These are phyloP conservation scores for Beauveria rudraprayagi DNA, from an alignment of 2,329 filamentous ascomycete species.

Conservation along the genomic window DNA sequence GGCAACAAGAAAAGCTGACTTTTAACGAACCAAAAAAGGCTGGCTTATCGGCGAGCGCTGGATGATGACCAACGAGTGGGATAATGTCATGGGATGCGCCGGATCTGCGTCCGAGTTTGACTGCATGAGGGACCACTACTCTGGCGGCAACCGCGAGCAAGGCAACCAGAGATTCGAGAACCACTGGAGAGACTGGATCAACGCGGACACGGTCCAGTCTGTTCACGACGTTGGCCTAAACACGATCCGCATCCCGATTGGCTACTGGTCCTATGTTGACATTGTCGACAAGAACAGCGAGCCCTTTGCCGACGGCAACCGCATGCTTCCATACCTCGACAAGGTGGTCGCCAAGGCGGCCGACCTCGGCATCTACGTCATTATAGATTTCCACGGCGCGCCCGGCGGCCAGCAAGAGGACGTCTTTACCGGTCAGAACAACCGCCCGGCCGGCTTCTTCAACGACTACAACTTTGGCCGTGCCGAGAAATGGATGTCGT, in stretches of 20 bases:
- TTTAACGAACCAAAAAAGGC: conserved; percentile 6
- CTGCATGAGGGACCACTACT: conserved; percentile 32
- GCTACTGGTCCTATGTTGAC: conserved; percentile 44
- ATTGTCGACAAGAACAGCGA: conserved; percentile 38
- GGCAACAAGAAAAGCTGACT: neutral
- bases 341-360: conserved; percentile 24
- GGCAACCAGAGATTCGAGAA: conserved; percentile 38
- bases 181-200: conserved; percentile 35
- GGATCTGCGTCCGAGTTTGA: conserved; percentile 40
- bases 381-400: conserved; percentile 33
- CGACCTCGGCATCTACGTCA: conserved; percentile 25
- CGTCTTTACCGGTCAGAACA: conserved; percentile 34
- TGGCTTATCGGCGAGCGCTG: conserved; percentile 42
- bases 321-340: conserved; percentile 24
- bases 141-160: conserved; percentile 21
- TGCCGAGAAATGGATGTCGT: conserved; percentile 44
- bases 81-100: conserved; percentile 36
- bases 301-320: conserved; percentile 33
- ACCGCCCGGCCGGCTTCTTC: conserved; percentile 42
- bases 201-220: conserved; percentile 22
- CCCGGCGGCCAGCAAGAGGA: conserved; percentile 38
- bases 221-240: conserved; percentile 44
- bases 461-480: conserved; percentile 47
- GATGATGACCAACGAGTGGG: conserved; percentile 39
- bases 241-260: conserved; percentile 44